phyloP scores from a whole-genome alignment of 371 early-diverging fungal species.

The Synchytrium microbalum region DNA sequence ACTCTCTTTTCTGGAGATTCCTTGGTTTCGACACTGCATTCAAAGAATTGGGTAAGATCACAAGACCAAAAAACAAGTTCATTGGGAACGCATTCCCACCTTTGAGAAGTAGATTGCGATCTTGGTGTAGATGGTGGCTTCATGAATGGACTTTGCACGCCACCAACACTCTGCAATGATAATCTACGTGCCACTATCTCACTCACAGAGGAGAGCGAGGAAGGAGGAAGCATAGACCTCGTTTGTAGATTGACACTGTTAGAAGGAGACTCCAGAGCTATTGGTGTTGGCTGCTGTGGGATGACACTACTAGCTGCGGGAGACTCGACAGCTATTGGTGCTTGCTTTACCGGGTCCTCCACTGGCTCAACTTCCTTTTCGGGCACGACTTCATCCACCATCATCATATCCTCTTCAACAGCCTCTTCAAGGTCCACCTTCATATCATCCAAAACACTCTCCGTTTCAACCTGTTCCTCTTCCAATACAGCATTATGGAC shows the following conservation, averaged over 20 bases:
- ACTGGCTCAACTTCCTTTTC: background rate
- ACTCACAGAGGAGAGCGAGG: background rate
- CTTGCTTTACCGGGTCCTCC: background rate
- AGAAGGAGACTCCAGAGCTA: background rate
- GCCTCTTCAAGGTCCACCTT: too few relatives aligned
- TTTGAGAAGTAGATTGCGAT: background rate
- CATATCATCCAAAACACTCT: background rate
- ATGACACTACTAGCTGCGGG: too few relatives aligned
- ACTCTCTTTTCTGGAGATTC: too few relatives aligned
- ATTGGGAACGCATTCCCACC: too few relatives aligned
- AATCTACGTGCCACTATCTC: background rate
- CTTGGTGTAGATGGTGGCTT: background rate
- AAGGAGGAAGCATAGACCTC: background rate
- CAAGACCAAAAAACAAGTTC: too few relatives aligned
- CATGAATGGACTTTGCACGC: background rate
- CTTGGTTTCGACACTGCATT: too few relatives aligned
- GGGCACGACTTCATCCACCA: background rate
- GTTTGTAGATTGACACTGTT: background rate
- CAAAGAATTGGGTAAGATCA: too few relatives aligned
- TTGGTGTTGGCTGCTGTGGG: background rate
- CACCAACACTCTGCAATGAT: background rate
- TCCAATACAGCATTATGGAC: background rate
- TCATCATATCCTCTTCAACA: background rate
- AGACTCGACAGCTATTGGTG: too few relatives aligned
- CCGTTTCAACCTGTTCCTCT: background rate